Evolutionary conservation across 2,329 filamentous ascomycete genomes (phyloP).

Genomic region (Periglandula ipomoeae): DNA sequence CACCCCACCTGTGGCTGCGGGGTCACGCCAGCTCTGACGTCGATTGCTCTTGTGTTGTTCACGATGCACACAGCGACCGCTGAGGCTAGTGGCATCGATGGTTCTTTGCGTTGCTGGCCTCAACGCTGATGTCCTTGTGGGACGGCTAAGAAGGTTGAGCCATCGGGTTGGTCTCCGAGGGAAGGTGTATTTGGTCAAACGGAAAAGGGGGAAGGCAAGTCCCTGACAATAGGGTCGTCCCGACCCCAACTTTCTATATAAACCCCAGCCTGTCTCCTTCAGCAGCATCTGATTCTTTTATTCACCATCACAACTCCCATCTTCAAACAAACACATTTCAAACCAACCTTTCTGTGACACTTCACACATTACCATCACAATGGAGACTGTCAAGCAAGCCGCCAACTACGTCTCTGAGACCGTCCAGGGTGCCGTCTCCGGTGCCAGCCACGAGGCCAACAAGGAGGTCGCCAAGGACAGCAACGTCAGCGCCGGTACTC

Average conservation of each 20-base stretch:
- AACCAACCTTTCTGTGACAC: conserved; percentile 6
- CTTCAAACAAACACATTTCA: conserved; percentile 7
- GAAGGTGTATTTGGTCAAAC: not conserved
- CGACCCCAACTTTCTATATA: conserved; percentile 1
- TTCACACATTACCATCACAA: conserved; percentile 18
- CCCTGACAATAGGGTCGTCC: not conserved
- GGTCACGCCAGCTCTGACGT: conserved; percentile 1
- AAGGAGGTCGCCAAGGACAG: conserved; percentile 58
- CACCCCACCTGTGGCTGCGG: conserved; percentile 1
- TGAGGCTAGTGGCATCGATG: not conserved
- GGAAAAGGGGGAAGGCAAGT: not conserved
- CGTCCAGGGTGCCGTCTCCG: conserved; percentile 46
- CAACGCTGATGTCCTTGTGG: not conserved
- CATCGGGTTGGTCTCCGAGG: not conserved
- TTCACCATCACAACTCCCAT: conserved; percentile 11
- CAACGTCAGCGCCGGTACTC: conserved; percentile 43
- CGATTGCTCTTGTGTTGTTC: not conserved
- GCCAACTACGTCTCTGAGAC: conserved; percentile 62
- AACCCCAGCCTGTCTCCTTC: not conserved
- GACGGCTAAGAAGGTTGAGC: not conserved
- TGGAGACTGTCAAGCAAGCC: conserved; percentile 49
- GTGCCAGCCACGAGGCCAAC: conserved; percentile 61
- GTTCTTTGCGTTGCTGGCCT: not conserved
- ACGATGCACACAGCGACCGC: not conserved
- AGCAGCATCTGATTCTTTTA: not conserved